These are phyloP conservation scores for Dactylellina sp. DNA, from an alignment of 2,329 filamentous ascomycete genomes.

Conservation along the genomic window DNA sequence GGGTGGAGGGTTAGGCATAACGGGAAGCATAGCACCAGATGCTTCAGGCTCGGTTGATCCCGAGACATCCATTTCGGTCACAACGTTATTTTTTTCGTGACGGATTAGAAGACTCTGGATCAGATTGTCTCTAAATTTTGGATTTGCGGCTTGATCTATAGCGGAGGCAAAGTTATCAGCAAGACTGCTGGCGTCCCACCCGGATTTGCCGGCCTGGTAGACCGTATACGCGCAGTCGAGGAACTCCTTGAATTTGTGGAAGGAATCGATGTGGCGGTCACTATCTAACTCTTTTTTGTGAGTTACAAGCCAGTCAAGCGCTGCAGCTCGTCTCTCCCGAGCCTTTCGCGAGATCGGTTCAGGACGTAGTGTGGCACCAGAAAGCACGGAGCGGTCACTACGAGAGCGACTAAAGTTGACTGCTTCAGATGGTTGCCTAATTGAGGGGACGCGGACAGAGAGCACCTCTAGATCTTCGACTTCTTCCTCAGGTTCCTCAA, in stretches of 20 bases:
- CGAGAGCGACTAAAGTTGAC: constrained; percentile 5
- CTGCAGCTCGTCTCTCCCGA: constrained; percentile 7
- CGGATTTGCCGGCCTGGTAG: constrained; percentile 43
- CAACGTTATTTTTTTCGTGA: constrained; percentile 31
- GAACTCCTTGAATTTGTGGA: constrained; percentile 21
- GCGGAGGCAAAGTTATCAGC: constrained; percentile 42
- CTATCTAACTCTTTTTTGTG: constrained; percentile 23
- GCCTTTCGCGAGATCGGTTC: constrained; percentile 2
- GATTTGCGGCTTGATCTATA: constrained; percentile 34
- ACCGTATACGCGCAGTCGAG: constrained; percentile 33
- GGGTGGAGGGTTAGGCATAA: constrained; percentile 35
- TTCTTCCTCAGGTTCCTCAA: constrained; percentile 1
- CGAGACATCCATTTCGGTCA: constrained; percentile 32
- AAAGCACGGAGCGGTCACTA: constrained; percentile 9
- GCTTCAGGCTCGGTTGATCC: constrained; percentile 25
- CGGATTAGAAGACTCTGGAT: constrained; percentile 24
- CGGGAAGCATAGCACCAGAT: constrained; percentile 23
- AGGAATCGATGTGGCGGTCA: constrained; percentile 25
- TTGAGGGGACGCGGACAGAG: constrained; percentile 3
- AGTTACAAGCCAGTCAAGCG: constrained; percentile 24
- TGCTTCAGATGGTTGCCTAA: constrained; percentile 26
- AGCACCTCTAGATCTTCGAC: constrained; percentile 15
- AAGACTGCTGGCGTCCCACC: constrained; percentile 34
- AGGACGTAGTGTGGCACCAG: constrained; percentile 7
- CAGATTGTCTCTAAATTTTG: constrained; percentile 36